A percentile compares a stretch with the other conserved stretches of the same genome.
Evolutionary conservation across 331 rosid genomes (phyloP).

Genomic region (Rosa hybrid): DNA sequence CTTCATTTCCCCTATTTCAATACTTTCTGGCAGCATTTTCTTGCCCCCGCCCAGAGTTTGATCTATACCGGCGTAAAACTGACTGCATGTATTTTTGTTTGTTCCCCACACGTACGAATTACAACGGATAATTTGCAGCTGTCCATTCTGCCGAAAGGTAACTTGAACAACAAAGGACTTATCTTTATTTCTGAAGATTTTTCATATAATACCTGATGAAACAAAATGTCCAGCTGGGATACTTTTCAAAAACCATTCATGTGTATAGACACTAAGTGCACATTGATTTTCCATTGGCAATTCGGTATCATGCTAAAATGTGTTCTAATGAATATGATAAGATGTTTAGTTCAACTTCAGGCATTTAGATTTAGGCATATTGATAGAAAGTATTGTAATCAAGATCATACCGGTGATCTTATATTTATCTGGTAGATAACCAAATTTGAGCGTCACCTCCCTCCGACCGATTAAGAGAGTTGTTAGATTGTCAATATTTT

Average conservation of each 20-base stretch:
- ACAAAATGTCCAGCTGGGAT: neutral
- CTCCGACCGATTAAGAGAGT: constrained; percentile 1
- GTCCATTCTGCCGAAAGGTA: constrained; percentile 99
- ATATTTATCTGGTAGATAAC: neutral
- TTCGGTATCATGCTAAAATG: neutral
- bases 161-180: neutral
- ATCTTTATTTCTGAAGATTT: neutral
- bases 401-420: constrained; percentile 3
- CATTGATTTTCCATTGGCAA: neutral
- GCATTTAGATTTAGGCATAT: constrained; percentile 6
- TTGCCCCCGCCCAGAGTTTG: neutral
- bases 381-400: neutral
- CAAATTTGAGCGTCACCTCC: neutral
- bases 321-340: neutral
- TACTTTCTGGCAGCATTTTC: neutral
- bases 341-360: neutral
- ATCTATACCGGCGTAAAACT: constrained; percentile 21
- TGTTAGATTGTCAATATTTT: neutral
- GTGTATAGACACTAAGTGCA: neutral
- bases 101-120: constrained; percentile 19
- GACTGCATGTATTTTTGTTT: constrained; percentile 29
- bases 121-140: constrained; percentile 53
- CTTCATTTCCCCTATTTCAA: neutral
- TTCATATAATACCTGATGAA: neutral
- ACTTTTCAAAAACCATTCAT: neutral